Conservation (phyloP, 257 asterid species). For the Solanum appendiculatum region DNA sequence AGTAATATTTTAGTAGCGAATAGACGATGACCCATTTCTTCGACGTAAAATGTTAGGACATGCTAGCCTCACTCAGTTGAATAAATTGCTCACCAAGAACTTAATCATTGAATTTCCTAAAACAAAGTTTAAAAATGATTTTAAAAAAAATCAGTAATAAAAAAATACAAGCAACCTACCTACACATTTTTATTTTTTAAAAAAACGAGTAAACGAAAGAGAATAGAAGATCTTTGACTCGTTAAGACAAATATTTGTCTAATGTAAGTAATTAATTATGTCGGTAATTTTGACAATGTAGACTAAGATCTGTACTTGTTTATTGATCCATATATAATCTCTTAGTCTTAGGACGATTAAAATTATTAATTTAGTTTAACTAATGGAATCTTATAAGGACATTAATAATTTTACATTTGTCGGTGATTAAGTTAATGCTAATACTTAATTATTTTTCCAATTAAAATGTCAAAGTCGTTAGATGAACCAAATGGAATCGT, state of each 20-base stretch:
- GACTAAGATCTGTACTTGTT: background rate
- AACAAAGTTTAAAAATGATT: background rate
- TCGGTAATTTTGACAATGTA: background rate
- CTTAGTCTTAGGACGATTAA: background rate
- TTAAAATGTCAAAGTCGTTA: background rate
- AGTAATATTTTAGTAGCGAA: too few relatives aligned
- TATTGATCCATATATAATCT: background rate
- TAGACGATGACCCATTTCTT: background rate
- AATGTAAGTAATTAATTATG: background rate
- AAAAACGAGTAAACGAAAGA: background rate
- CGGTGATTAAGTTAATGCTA: background rate
- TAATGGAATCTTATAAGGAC: background rate
- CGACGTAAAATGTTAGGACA: background rate
- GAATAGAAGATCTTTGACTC: background rate
- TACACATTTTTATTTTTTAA: background rate
- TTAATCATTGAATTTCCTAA: background rate
- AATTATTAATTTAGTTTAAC: background rate
- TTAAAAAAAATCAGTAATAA: background rate
- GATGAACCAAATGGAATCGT: background rate
- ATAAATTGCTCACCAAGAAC: background rate
- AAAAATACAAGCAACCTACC: background rate
- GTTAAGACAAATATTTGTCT: background rate
- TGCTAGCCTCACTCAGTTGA: background rate
- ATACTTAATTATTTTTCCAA: background rate
- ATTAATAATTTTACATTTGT: background rate